Evolutionary conservation across 805 yeast genomes (phyloP), one percentile per base, ranked within the genome.

Genomic region (Wickerhamomyces alni): DNA sequence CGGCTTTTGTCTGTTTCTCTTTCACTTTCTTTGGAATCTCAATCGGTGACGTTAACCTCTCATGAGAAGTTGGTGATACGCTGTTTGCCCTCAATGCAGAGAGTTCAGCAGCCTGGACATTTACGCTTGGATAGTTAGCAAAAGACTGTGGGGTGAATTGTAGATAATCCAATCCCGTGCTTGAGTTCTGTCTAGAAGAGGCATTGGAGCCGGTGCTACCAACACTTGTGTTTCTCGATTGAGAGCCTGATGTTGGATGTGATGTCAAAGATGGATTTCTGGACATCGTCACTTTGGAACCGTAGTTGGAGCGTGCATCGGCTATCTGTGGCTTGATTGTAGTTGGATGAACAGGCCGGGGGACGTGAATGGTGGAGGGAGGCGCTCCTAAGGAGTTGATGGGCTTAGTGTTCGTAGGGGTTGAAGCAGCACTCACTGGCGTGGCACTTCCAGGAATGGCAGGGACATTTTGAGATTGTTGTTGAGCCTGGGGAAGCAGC

Each of bases 1-100:
- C 62, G 11, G 81, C 68, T 56, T 81, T 74, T 13, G 63, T 42
- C 17, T 56, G 50, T 47, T 62, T 66, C 16, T 69, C 62, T 44
- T 61, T 66, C 24, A 41, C 43, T 59, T 66, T 43, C 49, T 49
- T 34, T 55, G 57, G 45, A 12, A 31, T 19, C 25, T 47, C 55
- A 42, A 46, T 56, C 42, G 58, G 53, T 7, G 48, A 45, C 9
- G 10, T 21, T 19, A 31, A 19, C 8, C 8, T n/a, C 6, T 34
- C 36, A 11, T 34, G 26, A 29, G 36, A 32, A 19, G 33, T 28
- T 27, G 36, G 29, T 6, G 40, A 27, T 22, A 21, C 16, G 17
- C 38, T 26, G 9, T 31, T 19, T 16, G 30, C 9, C 33, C 19
- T n/a, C 6, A 19, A 21, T n/a, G 21, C 15, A 19, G 22, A n/a